Conservation (phyloP, 306 rosid species). For the Vigna unguiculata region DNA sequence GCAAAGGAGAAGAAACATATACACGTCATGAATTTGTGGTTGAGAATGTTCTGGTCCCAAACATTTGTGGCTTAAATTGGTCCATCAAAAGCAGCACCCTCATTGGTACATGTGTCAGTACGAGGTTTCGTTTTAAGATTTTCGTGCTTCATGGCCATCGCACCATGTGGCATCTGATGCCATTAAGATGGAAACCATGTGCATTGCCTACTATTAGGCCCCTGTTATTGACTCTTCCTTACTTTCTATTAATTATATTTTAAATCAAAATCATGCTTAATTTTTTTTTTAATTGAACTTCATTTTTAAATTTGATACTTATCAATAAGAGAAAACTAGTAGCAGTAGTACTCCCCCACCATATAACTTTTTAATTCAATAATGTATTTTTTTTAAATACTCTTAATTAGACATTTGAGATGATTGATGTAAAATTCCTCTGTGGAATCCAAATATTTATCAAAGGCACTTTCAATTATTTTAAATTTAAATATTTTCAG, state of each 20-base stretch:
- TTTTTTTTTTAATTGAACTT: too few species aligned
- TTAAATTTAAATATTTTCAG: too few species aligned
- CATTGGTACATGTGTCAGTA: slow-evolving; percentile 46
- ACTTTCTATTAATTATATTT: not conserved
- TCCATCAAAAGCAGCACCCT: slow-evolving; percentile 56
- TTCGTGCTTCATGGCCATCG: not conserved
- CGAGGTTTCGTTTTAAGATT: slow-evolving; percentile 34
- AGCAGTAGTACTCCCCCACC: too few species aligned
- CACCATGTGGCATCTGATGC: slow-evolving; percentile 35
- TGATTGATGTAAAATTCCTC: too few species aligned
- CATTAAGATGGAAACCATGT: slow-evolving; percentile 14
- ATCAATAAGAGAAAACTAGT: too few species aligned
- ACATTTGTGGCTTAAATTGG: slow-evolving; percentile 56
- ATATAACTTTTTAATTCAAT: too few species aligned
- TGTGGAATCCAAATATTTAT: too few species aligned
- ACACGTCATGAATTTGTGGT: slow-evolving; percentile 55
- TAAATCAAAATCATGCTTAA: not conserved
- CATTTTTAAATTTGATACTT: too few species aligned
- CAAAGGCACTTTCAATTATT: too few species aligned
- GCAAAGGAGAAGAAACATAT: not conserved
- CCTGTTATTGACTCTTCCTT: not conserved
- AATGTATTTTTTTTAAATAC: too few species aligned
- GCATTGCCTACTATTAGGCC: slow-evolving; percentile 6
- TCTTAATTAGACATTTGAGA: too few species aligned
- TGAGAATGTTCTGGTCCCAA: slow-evolving; percentile 44